Conservation (phyloP, 202 grass and related monocot species). For the Carex arenaria region DNA sequence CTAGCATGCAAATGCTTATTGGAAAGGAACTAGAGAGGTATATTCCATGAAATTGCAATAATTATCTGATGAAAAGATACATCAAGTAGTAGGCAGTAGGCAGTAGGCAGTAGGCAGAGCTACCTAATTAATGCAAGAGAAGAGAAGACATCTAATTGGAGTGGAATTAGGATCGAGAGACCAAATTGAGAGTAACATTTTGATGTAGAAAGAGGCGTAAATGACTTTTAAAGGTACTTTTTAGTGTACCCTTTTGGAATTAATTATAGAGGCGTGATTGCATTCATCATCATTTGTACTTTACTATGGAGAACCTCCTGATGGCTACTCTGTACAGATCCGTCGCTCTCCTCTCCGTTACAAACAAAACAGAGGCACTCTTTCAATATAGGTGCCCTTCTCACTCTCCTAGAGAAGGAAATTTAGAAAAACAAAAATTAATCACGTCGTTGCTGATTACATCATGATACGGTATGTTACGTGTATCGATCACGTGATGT, state of each 20-base stretch:
- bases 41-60: neutral
- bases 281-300: constrained; percentile 11
- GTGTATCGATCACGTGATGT: no score
- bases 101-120: neutral
- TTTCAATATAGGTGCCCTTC: neutral
- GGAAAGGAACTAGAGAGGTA: neutral
- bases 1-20: neutral
- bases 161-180: neutral
- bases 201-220: neutral
- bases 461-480: accelerated
- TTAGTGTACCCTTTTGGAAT: neutral
- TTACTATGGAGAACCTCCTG: neutral
- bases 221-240: neutral
- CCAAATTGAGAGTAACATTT: neutral
- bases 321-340: neutral
- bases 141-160: neutral
- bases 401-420: no score
- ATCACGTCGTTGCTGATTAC: no score
- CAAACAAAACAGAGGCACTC: neutral
- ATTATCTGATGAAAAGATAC: neutral
- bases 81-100: neutral
- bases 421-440: no score
- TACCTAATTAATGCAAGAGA: constrained; percentile 3
- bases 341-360: neutral
- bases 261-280: constrained; percentile 9